Evolutionary conservation across 2,329 filamentous ascomycete species (phyloP).

Genomic region (Colletotrichum liaoningense): DNA sequence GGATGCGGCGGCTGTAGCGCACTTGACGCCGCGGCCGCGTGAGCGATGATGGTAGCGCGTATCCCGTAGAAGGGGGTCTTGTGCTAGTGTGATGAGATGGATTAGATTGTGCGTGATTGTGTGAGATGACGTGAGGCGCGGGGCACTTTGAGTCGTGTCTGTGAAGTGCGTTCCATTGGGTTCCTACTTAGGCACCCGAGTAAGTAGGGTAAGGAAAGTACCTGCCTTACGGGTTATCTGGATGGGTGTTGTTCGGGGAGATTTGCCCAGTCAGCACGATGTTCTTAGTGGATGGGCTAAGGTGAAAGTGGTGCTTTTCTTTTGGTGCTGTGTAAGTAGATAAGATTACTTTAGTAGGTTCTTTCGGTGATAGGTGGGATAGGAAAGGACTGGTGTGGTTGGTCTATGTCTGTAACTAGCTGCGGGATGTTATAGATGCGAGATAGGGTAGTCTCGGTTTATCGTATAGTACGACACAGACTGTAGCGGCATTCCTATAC

Average conservation of each 20-base stretch:
- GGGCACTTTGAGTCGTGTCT: not conserved
- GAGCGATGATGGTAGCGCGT: not conserved
- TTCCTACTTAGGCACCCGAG: too few relatives aligned
- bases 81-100: not conserved
- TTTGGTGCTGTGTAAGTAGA: not conserved
- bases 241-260: not conserved
- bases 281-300: not conserved
- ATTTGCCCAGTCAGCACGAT: not conserved
- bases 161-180: too few relatives aligned
- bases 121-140: constrained; percentile 26
- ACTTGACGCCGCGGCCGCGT: constrained; percentile 8
- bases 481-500: not conserved
- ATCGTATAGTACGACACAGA: not conserved
- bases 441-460: constrained; percentile 33
- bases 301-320: not conserved
- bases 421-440: not conserved
- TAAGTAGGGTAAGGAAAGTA: not conserved
- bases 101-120: not conserved
- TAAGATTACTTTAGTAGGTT: not conserved
- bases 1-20: not conserved
- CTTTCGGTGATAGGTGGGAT: not conserved
- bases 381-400: not conserved
- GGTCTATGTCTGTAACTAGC: not conserved
- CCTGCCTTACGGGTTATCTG: not conserved
- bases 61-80: not conserved